Conservation (phyloP, 2,329 filamentous ascomycete species). For the Fusarium illudens region DNA sequence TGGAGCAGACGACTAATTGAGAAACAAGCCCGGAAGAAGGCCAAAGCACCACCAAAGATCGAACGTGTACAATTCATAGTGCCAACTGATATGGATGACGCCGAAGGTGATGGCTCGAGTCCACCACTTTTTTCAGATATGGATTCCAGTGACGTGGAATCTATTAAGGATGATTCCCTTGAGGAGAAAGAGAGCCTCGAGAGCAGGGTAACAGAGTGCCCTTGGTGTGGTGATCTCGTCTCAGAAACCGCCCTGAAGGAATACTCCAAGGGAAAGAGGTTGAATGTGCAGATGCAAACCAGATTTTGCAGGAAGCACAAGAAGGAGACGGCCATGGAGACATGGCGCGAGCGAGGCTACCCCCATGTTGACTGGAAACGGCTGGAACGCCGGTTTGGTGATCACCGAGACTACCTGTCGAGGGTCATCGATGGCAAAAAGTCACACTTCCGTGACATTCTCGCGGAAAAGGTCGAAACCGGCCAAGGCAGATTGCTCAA, state of each 20-base stretch:
- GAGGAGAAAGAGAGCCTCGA: slow-evolving; percentile 4
- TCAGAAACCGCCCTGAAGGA: slow-evolving; percentile 62
- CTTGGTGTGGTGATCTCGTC: slow-evolving; percentile 72
- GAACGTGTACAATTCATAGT: slow-evolving; percentile 13
- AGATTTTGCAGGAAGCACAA: slow-evolving; percentile 73
- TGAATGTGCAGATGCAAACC: slow-evolving; percentile 67
- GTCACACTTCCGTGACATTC: slow-evolving; percentile 68
- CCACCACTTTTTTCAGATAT: slow-evolving; percentile 26
- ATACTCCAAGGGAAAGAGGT: slow-evolving; percentile 57
- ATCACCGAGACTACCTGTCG: slow-evolving; percentile 64
- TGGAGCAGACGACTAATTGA: not conserved
- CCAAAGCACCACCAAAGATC: not conserved
- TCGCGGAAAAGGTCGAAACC: slow-evolving; percentile 63
- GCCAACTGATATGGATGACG: slow-evolving; percentile 17
- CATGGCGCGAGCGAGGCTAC: slow-evolving; percentile 65
- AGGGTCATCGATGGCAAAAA: slow-evolving; percentile 65
- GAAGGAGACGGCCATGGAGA: slow-evolving; percentile 58
- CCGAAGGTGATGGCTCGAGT: not conserved
- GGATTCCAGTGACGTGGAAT: slow-evolving; percentile 20
- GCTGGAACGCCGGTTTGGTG: slow-evolving; percentile 66
- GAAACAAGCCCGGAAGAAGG: not conserved
- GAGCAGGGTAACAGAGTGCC: slow-evolving; percentile 58
- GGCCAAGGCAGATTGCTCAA: slow-evolving; percentile 68
- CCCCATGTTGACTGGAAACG: slow-evolving; percentile 74
- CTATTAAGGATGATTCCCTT: slow-evolving; percentile 2